Percentiles rank a stretch among this genome's conserved stretches.
These are phyloP conservation scores for Grigorovia transvaalensis DNA, from an alignment of 805 yeast genomes.

Conservation along the genomic window DNA sequence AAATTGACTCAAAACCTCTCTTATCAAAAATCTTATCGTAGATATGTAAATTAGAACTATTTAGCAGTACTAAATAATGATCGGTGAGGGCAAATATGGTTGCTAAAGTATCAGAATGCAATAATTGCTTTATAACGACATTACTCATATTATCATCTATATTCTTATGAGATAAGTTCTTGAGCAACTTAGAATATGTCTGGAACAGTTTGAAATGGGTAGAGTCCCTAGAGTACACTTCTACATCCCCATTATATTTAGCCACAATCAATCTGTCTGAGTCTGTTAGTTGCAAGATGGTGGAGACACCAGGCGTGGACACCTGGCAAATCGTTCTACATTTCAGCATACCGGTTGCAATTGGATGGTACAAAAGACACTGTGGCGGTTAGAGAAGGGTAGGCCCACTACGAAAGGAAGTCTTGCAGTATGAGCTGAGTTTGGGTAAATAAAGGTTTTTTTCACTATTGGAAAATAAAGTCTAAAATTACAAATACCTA, in stretches of 20 bases:
- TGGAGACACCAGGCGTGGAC: conserved; percentile 14
- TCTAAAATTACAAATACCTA: too few relatives aligned
- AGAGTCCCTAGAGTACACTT: conserved; percentile 21
- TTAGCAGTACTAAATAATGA: conserved; percentile 17
- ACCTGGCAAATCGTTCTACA: conserved; percentile 13
- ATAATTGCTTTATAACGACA: conserved; percentile 12
- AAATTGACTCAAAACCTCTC: conserved; percentile 20
- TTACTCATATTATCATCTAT: conserved; percentile 8
- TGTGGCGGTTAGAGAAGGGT: neutral
- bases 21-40: conserved; percentile 26
- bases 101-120: conserved; percentile 16
- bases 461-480: too few relatives aligned
- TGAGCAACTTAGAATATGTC: conserved; percentile 20
- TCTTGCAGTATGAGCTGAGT: too few relatives aligned
- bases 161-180: conserved; percentile 6
- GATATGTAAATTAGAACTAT: conserved; percentile 23
- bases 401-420: neutral
- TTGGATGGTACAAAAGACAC: neutral
- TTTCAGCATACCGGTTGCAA: neutral
- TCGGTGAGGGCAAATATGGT: conserved; percentile 24
- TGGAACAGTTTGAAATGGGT: conserved; percentile 17
- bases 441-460: too few relatives aligned
- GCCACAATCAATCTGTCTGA: conserved; percentile 20
- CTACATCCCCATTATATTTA: conserved; percentile 20
- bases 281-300: conserved; percentile 18